phyloP scores from a whole-genome alignment of 2,329 filamentous ascomycete species.

The Colletotrichum caudatum region DNA sequence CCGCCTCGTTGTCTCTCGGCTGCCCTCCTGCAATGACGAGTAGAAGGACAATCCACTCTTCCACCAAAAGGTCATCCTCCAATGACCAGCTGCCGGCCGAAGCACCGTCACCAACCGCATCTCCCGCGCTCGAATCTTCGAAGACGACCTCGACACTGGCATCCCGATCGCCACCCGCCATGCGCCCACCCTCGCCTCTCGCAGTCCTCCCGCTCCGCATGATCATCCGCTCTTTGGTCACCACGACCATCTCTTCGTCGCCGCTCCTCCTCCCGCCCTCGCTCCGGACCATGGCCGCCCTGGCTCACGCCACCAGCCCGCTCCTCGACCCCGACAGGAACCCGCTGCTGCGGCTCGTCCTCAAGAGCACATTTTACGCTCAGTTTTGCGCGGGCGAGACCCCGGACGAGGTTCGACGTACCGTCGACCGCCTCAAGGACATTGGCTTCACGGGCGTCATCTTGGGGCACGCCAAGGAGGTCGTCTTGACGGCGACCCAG shows the following conservation, averaged over 20 bases:
- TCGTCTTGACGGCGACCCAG: constrained; percentile 74
- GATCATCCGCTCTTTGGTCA: constrained; percentile 76
- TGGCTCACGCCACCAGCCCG: constrained; percentile 76
- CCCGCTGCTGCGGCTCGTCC: constrained; percentile 73
- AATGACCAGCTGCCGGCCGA: constrained; percentile 40
- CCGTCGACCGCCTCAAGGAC: constrained; percentile 73
- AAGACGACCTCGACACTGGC: not conserved
- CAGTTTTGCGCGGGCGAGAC: constrained; percentile 92
- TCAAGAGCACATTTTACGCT: constrained; percentile 88
- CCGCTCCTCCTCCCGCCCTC: constrained; percentile 77
- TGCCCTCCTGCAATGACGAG: constrained; percentile 34
- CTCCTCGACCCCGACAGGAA: constrained; percentile 82
- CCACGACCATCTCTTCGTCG: constrained; percentile 78
- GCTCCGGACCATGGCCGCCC: constrained; percentile 72
- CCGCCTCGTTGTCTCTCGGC: not conserved
- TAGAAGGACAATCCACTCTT: constrained; percentile 46
- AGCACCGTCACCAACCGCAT: not conserved
- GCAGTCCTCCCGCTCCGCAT: constrained; percentile 75
- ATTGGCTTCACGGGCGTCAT: constrained; percentile 89
- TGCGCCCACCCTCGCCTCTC: constrained; percentile 58
- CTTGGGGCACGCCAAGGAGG: constrained; percentile 85
- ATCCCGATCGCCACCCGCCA: not conserved
- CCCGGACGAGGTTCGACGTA: constrained; percentile 73
- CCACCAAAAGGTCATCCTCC: constrained; percentile 44
- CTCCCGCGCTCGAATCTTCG: not conserved